phyloP scores from a whole-genome alignment of 208 protist species.

The Acanthamoeba royreba region DNA sequence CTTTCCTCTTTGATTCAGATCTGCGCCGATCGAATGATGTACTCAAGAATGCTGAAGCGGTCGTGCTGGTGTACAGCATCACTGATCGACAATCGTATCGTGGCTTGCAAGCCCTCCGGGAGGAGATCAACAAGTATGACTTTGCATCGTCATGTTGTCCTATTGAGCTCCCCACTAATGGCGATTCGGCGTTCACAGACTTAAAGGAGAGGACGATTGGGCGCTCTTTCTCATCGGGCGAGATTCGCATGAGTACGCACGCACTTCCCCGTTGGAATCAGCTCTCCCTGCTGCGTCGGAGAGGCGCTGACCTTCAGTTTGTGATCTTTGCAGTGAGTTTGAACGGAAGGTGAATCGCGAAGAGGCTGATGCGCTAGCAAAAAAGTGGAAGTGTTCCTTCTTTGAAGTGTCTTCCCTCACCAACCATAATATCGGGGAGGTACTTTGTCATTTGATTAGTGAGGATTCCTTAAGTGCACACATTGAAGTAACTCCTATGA shows the following conservation, averaged over 20 bases:
- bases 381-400: slow-evolving; percentile 15
- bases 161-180: neutral
- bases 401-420: neutral
- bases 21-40: neutral
- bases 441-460: neutral
- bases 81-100: neutral
- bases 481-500: neutral
- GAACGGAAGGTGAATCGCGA: neutral
- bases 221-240: neutral
- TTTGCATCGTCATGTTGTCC: neutral
- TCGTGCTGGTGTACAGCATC: neutral
- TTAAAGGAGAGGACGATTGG: neutral
- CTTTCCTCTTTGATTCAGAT: neutral
- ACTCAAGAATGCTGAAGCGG: neutral
- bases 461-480: neutral
- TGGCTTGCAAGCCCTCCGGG: neutral
- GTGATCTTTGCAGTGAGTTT: neutral
- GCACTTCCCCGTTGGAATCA: neutral
- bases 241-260: neutral
- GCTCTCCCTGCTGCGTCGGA: neutral
- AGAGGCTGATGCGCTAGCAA: neutral
- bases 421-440: neutral
- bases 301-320: neutral
- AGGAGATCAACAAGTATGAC: neutral
- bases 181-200: neutral